Evolutionary conservation across 345 rosid species (phyloP).

Genomic region (Anacardium occidentale): DNA sequence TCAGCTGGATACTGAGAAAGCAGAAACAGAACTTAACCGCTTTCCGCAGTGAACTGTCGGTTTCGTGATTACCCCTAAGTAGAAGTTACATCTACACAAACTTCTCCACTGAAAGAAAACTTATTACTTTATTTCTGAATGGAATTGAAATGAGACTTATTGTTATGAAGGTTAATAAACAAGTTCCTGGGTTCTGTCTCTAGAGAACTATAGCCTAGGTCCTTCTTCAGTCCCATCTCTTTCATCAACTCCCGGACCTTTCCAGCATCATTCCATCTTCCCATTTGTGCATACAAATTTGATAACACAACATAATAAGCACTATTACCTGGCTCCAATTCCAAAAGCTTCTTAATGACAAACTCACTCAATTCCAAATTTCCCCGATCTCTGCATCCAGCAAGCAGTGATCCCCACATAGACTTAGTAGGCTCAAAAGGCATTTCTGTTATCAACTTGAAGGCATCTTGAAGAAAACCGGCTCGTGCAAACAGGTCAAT

Average conservation of each 20-base stretch:
- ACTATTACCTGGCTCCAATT: slow-evolving; percentile 47
- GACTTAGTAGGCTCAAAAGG: slow-evolving; percentile 50
- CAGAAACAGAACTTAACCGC: neutral
- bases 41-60: neutral
- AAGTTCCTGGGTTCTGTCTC: slow-evolving; percentile 23
- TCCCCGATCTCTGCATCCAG: slow-evolving; percentile 37
- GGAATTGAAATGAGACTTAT: slow-evolving; percentile 7
- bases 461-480: slow-evolving; percentile 43
- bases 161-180: neutral
- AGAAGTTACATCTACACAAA: neutral
- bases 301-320: slow-evolving; percentile 43
- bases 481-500: slow-evolving; percentile 44
- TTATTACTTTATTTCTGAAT: neutral
- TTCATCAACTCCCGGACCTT: slow-evolving; percentile 40
- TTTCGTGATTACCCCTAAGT: neutral
- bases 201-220: slow-evolving; percentile 36
- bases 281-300: slow-evolving; percentile 48
- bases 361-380: slow-evolving; percentile 47
- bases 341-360: slow-evolving; percentile 47
- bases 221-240: slow-evolving; percentile 44
- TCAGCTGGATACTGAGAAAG: neutral
- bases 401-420: slow-evolving; percentile 54
- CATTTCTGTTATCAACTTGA: slow-evolving; percentile 38
- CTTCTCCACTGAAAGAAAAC: neutral
- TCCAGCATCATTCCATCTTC: slow-evolving; percentile 49